Evolutionary conservation across 176 grass and related monocot genomes (phyloP), one percentile per base, ranked within the genome.

Genomic region (Zizania latifolia): DNA sequence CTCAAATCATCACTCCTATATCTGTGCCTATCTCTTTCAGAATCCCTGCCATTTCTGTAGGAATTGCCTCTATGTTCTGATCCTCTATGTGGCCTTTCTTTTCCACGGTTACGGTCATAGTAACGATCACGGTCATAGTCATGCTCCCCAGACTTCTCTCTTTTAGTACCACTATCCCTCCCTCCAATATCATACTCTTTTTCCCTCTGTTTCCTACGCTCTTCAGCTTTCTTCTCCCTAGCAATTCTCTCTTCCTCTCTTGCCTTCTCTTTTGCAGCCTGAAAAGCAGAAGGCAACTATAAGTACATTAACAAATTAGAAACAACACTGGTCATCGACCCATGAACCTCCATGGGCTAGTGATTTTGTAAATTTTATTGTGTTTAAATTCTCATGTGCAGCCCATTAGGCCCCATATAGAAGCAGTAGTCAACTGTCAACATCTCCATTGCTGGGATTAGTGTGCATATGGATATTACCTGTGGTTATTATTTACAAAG

Each of bases 1-100:
- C 45, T 63, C 76, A 62, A 34, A 71, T 81, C 89, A 22, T 80
- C 68, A 78, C 76, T 82, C 75, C 94, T 91, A 54, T 91, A 79
- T 68, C 78, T 81, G 23, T 83, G 51, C 3, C 85, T 85, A 17
- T 77, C 88, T 75, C 85, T 91, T 64, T 87, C 86, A 58, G 78
- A 87, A 73, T 87, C 83, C 72, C 86, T 89, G n/a, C 90, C 90
- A 81, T 87, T 93, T 83, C 90, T 93, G 68, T 90, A 78, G 75
- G 78, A 57, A 76, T 48, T 83, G 72, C 74, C 84, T 63, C 86
- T 90, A 48, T 80, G 65, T 24, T 81, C 77, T 64, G 83, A 81
- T 45, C 71, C 80, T 84, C 83, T 81, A 13, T 74, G 72, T 16
- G 86, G 40, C 58, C 86, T 89, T 22, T 91, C 88, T 87, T 83